Evolutionary conservation across 805 yeast genomes (phyloP).

Genomic region (Pichia nanzhaoensis): DNA sequence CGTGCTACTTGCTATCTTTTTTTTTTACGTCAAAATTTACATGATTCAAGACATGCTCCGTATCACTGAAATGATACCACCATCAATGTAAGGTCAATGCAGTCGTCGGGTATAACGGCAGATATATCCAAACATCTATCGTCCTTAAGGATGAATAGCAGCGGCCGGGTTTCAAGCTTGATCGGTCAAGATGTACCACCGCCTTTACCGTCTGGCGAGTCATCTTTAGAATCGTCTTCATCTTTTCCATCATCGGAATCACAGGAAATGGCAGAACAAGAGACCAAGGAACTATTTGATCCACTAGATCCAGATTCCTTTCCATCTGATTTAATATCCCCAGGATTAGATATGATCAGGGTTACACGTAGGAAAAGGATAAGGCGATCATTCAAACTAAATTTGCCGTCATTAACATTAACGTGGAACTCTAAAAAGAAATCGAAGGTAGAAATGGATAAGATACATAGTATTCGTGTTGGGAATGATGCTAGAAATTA

Average conservation of each 20-base stretch:
- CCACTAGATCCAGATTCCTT: conserved; percentile 5
- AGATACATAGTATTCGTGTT: conserved; percentile 52
- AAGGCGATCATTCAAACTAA: conserved; percentile 49
- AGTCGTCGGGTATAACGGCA: conserved; percentile 1
- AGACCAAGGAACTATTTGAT: conserved; percentile 1
- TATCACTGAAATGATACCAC: too few species aligned
- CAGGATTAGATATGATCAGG: conserved; percentile 57
- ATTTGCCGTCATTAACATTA: conserved; percentile 47
- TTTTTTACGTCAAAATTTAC: too few species aligned
- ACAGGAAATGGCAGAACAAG: not conserved
- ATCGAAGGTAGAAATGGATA: conserved; percentile 47
- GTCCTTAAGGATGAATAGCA: conserved; percentile 4
- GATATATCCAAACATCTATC: conserved; percentile 7
- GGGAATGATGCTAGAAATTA: conserved; percentile 74
- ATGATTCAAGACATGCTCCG: too few species aligned
- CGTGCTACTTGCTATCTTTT: too few species aligned
- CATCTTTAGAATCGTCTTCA: not conserved
- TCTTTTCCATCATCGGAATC: too few species aligned
- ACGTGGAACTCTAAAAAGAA: conserved; percentile 50
- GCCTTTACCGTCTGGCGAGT: not conserved
- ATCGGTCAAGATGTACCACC: not conserved
- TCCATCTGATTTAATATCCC: not conserved
- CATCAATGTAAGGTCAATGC: conserved; percentile 1
- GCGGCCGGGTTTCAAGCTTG: not conserved
- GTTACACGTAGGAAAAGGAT: conserved; percentile 66